A percentile compares a stretch with the other conserved stretches of the same genome.
These are phyloP conservation scores for Streptanthus diversifolius DNA, from an alignment of 345 rosid genomes.

Conservation along the genomic window DNA sequence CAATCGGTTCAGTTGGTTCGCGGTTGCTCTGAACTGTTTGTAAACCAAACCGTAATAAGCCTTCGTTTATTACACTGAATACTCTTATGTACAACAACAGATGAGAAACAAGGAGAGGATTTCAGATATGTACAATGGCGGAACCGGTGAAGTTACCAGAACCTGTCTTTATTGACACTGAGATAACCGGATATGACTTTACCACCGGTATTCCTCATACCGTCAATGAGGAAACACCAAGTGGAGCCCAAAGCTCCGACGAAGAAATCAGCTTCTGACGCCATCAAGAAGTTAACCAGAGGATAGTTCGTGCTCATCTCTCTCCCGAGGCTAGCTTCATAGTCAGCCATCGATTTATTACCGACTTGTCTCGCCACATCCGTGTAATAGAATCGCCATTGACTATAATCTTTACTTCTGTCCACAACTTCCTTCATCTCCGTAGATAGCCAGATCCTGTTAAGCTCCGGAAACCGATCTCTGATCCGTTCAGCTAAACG, in stretches of 20 bases:
- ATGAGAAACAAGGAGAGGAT: slow-evolving; percentile 6
- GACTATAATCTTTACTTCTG: slow-evolving; percentile 42
- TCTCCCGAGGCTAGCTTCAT: slow-evolving; percentile 90
- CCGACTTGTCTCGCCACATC: slow-evolving; percentile 75
- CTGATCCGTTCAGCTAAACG: slow-evolving; percentile 58
- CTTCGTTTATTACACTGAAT: slow-evolving; percentile 6
- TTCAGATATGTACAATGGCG: neutral
- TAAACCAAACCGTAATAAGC: neutral
- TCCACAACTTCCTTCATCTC: slow-evolving; percentile 92
- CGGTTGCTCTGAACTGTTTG: neutral
- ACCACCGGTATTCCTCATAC: slow-evolving; percentile 96
- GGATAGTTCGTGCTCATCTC: slow-evolving; percentile 92
- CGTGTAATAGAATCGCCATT: slow-evolving; percentile 83
- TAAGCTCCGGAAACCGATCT: slow-evolving; percentile 62
- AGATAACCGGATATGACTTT: slow-evolving; percentile 92
- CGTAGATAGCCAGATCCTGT: slow-evolving; percentile 80
- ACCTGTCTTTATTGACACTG: slow-evolving; percentile 87
- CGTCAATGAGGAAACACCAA: slow-evolving; percentile 94
- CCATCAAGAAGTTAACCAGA: slow-evolving; percentile 90
- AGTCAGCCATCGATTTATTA: slow-evolving; percentile 69
- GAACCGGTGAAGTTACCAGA: slow-evolving; percentile 55
- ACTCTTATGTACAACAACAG: slow-evolving; percentile 22
- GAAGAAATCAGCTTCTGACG: slow-evolving; percentile 79
- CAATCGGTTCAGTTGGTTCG: slow-evolving; percentile 2
- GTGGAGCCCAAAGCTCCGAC: slow-evolving; percentile 94